phyloP scores from a whole-genome alignment of 257 asterid species.

The Gynochthodes officinalis region DNA sequence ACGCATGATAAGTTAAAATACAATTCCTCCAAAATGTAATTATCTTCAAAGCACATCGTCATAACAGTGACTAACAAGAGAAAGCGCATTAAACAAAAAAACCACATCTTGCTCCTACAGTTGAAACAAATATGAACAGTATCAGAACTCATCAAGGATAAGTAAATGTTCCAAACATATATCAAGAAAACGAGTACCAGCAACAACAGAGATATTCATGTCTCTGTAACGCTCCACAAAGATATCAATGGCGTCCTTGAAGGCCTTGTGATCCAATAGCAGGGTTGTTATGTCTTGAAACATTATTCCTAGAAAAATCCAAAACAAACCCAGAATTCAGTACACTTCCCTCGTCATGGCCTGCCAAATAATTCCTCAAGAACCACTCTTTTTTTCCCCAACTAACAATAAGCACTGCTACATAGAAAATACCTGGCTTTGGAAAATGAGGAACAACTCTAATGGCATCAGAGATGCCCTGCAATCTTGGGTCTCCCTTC shows the following conservation, averaged over 20 bases:
- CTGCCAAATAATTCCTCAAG: conserved; percentile 15
- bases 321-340: conserved; percentile 9
- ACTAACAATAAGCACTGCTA: conserved; percentile 2
- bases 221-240: conserved; percentile 78
- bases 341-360: background rate
- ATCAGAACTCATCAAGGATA: background rate
- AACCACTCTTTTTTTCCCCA: background rate
- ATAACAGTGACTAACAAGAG: conserved; percentile 7
- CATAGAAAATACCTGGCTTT: conserved; percentile 54
- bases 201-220: conserved; percentile 81
- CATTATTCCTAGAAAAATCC: conserved; percentile 65
- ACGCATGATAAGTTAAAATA: conserved; percentile 21
- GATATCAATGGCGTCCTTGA: conserved; percentile 74
- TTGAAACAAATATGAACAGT: background rate
- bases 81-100: background rate
- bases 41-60: conserved; percentile 5
- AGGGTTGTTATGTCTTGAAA: conserved; percentile 81
- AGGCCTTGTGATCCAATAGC: conserved; percentile 66
- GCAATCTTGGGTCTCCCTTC: conserved; percentile 68
- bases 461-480: conserved; percentile 63
- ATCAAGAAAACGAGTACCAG: conserved; percentile 45
- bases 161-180: background rate
- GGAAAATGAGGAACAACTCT: conserved; percentile 87
- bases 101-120: background rate
- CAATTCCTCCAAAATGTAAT: background rate